Evolutionary conservation across 2,329 filamentous ascomycete genomes (phyloP), one percentile per base, ranked within the genome.

Genomic region (Diplodia mutila): DNA sequence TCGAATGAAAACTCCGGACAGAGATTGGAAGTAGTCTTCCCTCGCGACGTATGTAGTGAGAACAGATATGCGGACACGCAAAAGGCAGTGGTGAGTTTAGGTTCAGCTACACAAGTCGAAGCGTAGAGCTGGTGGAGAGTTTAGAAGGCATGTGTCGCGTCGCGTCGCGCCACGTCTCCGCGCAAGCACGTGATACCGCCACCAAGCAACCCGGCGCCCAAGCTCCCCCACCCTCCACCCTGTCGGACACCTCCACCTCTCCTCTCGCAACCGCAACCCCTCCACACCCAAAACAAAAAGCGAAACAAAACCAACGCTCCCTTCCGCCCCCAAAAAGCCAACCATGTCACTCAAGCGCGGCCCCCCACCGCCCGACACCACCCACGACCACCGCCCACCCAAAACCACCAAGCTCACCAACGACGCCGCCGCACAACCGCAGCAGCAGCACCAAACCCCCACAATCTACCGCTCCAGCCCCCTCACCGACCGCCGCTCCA

Each of bases 401-500:
- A 46, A 46, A 46, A 46, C 42, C n/a, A 46, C 42, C 42, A 46
- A 46, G 42, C 42, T 46, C 42, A 7, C 3, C 42, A 9, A n/a
- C 39, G 18, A 42, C 29, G 6, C 4, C 29, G 8, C 42, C 42
- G 7, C 18, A 3, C 39, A 46, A 46, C 39, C 3, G 4, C 37
- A 42, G 1, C 39, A 42, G 3, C 18, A 42, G 1, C 39, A 8
- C 18, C 14, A 42, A n/a, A 12, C n/a, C 8, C 8, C 77, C n/a
- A 34, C n/a, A 34, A 75, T 84, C 65, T 85, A 80, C 73, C 76
- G 74, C 46, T 86, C 84, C 12, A 69, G 74, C 9, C 74, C 79
- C 4, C 82, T 86, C 66, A 73, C 82, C 61, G 83, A 86, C 71
- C 82, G 84, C 69, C 76, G 79, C n/a, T 86, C 83, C 12, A 81